phyloP scores from a whole-genome alignment of 495 filamentous ascomycete genomes.

The Neurospora sp. region DNA sequence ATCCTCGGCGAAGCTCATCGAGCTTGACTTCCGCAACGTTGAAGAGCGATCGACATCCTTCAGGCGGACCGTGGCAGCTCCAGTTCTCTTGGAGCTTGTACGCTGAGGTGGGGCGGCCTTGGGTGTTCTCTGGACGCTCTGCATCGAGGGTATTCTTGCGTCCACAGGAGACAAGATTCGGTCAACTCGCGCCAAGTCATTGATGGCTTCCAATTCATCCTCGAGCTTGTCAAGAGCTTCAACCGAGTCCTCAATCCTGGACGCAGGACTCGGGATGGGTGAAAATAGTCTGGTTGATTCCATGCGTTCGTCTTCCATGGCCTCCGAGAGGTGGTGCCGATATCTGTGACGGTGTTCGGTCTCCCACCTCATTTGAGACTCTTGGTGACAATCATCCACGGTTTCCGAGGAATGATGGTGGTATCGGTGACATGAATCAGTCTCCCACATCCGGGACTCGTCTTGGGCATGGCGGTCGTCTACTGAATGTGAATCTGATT shows the following conservation, averaged over 20 bases:
- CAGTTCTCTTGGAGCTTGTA: slow-evolving; percentile 10
- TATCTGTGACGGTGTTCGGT: neutral
- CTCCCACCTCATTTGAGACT: neutral
- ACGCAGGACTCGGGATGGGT: slow-evolving; percentile 30
- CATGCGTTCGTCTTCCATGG: neutral
- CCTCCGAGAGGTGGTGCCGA: neutral
- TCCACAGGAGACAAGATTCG: slow-evolving; percentile 26
- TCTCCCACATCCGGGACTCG: neutral
- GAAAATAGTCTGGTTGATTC: neutral
- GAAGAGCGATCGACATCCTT: slow-evolving; percentile 17
- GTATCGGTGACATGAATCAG: neutral
- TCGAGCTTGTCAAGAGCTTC: slow-evolving; percentile 60
- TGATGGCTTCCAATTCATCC: slow-evolving; percentile 49
- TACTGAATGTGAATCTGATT: neutral
- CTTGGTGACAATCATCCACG: neutral
- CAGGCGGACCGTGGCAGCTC: slow-evolving; percentile 11
- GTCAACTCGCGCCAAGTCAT: slow-evolving; percentile 33
- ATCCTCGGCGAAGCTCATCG: slow-evolving; percentile 23
- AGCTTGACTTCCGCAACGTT: slow-evolving; percentile 25
- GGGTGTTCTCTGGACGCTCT: neutral
- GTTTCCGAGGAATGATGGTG: neutral
- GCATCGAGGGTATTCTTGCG: neutral
- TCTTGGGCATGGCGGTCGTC: neutral
- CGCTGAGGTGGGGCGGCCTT: slow-evolving; percentile 8
- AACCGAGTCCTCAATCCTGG: slow-evolving; percentile 58